These are phyloP conservation scores for Aspergillus sp. DNA, from an alignment of 2,329 filamentous ascomycete genomes.

Conservation along the genomic window DNA sequence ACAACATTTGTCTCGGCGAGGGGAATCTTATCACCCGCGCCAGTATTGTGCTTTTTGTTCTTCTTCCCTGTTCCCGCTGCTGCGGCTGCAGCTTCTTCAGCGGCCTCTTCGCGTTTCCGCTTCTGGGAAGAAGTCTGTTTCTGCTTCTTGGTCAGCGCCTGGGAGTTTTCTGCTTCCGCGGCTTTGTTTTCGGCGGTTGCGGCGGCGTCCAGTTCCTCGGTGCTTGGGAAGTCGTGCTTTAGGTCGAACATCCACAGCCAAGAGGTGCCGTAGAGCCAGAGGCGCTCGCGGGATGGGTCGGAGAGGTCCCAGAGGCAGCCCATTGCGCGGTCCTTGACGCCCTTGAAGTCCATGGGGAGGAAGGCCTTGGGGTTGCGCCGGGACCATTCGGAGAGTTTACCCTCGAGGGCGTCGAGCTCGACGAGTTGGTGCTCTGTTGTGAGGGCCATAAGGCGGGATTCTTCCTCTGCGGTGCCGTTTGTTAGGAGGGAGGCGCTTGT, in stretches of 20 bases:
- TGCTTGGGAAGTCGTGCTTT: slow-evolving; percentile 61
- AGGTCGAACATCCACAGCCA: slow-evolving; percentile 95
- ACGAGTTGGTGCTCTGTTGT: slow-evolving; percentile 68
- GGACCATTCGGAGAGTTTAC: slow-evolving; percentile 80
- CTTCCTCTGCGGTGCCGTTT: slow-evolving; percentile 43
- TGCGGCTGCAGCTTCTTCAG: slow-evolving; percentile 33
- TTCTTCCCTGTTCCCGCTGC: slow-evolving; percentile 26
- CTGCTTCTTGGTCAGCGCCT: slow-evolving; percentile 19
- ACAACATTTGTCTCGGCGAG: slow-evolving; percentile 44
- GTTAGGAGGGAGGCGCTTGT: slow-evolving; percentile 31
- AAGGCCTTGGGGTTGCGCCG: slow-evolving; percentile 74
- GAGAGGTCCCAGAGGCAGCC: slow-evolving; percentile 79
- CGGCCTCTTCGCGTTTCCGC: slow-evolving; percentile 43
- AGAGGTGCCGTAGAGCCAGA: slow-evolving; percentile 84
- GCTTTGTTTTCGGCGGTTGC: slow-evolving; percentile 25
- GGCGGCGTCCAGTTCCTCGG: slow-evolving; percentile 28
- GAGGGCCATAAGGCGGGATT: slow-evolving; percentile 58
- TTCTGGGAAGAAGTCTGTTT: slow-evolving; percentile 28
- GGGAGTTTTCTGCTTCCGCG: slow-evolving; percentile 3
- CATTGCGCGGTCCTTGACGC: slow-evolving; percentile 76
- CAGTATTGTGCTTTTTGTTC: slow-evolving; percentile 47
- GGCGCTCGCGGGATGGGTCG: slow-evolving; percentile 51
- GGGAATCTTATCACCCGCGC: slow-evolving; percentile 56
- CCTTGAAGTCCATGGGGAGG: slow-evolving; percentile 72
- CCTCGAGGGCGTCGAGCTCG: slow-evolving; percentile 75